Evolutionary conservation across 352 stramenopile genomes (phyloP).

Genomic region (Globisporangium spinosum): DNA sequence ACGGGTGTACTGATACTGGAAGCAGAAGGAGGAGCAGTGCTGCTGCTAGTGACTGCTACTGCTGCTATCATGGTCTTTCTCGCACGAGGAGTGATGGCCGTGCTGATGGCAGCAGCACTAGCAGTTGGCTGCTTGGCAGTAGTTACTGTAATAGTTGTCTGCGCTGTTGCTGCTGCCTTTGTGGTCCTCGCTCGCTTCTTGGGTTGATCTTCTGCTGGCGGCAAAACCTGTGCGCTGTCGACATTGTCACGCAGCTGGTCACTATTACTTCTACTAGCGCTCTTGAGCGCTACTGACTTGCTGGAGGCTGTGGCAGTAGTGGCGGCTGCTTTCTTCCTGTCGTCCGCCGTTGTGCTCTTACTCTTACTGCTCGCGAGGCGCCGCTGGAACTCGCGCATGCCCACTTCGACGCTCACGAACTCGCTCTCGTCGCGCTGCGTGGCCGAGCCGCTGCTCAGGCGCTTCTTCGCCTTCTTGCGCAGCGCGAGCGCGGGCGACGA

Average conservation of each 20-base stretch:
- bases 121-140: background rate
- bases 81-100: background rate
- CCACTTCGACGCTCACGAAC: constrained; percentile 71
- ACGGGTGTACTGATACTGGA: background rate
- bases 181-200: constrained; percentile 13
- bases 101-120: background rate
- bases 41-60: background rate
- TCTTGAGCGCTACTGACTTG: background rate
- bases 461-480: constrained; percentile 29
- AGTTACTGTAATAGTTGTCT: background rate
- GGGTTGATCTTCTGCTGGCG: background rate
- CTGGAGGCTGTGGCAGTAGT: background rate
- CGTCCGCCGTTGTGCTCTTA: background rate
- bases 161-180: background rate
- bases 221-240: background rate
- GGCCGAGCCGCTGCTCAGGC: constrained; percentile 8
- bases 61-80: background rate
- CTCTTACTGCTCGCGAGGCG: constrained; percentile 33
- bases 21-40: background rate
- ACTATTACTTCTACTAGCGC: background rate
- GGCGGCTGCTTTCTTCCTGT: constrained; percentile 3
- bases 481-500: constrained; percentile 8
- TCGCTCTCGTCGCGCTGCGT: constrained; percentile 40
- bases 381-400: constrained; percentile 66
- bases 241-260: background rate